Evolutionary conservation across 371 early-diverging fungal species (phyloP).

Genomic region (Mortierella sp.): DNA sequence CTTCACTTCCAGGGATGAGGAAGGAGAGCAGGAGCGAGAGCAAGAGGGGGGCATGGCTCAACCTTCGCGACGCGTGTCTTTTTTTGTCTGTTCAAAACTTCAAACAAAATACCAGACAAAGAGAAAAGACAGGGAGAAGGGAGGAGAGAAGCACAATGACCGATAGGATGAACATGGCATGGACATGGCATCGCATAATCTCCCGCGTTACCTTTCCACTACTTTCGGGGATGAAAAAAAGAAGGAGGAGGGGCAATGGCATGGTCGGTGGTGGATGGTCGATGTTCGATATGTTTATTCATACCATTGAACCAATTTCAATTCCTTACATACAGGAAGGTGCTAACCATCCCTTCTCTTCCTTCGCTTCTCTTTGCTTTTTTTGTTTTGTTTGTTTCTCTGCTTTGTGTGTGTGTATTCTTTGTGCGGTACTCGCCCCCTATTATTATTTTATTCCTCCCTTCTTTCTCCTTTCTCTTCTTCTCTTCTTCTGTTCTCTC

Average conservation of each 20-base stretch:
- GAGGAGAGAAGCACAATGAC: neutral
- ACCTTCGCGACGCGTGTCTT: neutral
- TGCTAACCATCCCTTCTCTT: neutral
- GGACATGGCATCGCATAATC: neutral
- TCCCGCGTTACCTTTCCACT: neutral
- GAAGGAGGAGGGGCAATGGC: neutral
- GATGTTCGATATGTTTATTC: neutral
- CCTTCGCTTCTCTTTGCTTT: neutral
- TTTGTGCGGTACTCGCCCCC: neutral
- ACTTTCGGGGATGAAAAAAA: neutral
- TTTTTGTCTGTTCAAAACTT: too few species aligned
- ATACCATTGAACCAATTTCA: neutral
- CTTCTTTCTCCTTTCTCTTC: neutral
- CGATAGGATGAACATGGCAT: neutral
- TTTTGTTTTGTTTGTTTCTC: constrained; percentile 3
- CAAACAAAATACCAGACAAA: too few species aligned
- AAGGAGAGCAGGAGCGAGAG: neutral
- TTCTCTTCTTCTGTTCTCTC: neutral
- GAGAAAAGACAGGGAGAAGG: too few species aligned
- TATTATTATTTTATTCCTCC: neutral
- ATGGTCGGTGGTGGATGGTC: constrained; percentile 2
- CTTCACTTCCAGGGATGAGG: too few species aligned
- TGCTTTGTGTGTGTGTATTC: neutral
- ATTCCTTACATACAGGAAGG: too few species aligned
- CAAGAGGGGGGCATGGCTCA: neutral